Evolutionary conservation across 495 filamentous ascomycete genomes (phyloP), one percentile per base, ranked within the genome.

Genomic region (Parmelia sp.): DNA sequence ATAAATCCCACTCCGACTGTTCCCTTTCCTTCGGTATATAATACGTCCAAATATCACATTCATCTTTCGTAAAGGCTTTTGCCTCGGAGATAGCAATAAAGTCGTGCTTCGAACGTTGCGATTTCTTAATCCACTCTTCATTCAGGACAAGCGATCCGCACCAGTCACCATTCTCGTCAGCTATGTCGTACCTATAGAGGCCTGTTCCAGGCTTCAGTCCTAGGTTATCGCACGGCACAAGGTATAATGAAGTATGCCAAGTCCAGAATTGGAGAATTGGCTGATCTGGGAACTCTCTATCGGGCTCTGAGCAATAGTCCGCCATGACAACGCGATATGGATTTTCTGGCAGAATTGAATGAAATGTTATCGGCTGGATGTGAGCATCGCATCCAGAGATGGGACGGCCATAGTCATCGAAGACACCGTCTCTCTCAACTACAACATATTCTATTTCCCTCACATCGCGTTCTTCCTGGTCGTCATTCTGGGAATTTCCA

Each of bases 151-250:
- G 58, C 21, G 58, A 61, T 47, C 58, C 58, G 58, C 58, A 61
- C 58, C 58, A 61, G 58, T 61, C 40, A 31, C 58, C 40, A 23
- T 36, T 25, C 14, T 61, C 39, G 29, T 61, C 40, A 47, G 27
- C 58, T 15, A 61, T 61, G 42, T 47, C 58, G 31, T 47, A 47
- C 19, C 42, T 35, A 29, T 11, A 33, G 39, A 61, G 40, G 19
- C 58, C 58, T 27, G 47, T 61, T 3, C 40, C 58, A 19, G 6
- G 58, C 39, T 49, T n/a, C 25, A 15, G 27, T 21, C 39, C 42
- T n/a, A 31, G 29, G 15, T 72, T 14, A 71, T 69, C 10, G 53
- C 47, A n/a, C 66, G 70, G 2, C 27, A 51, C 21, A 21, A 61
- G 42, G 31, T 61, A 11, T 7, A 61, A 25, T 1, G 59, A 29